Evolutionary conservation across 2,329 filamentous ascomycete genomes (phyloP).

Genomic region (Aureobasidium sp.): DNA sequence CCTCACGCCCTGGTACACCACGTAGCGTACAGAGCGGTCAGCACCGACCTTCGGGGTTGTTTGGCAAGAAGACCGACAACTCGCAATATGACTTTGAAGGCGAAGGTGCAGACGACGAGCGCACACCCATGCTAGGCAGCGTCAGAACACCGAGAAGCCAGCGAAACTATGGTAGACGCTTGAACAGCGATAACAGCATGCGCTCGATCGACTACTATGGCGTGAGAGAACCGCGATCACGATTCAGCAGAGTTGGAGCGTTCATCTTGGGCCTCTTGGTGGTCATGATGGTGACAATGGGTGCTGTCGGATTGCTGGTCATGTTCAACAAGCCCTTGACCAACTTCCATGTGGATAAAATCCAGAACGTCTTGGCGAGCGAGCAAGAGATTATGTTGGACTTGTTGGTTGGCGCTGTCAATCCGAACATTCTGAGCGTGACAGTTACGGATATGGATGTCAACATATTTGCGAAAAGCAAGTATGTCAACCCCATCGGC

Average conservation of each 20-base stretch:
- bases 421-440: constrained; percentile 87
- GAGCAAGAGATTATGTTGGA: constrained; percentile 96
- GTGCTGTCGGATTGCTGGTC: constrained; percentile 81
- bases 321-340: constrained; percentile 82
- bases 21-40: constrained; percentile 41
- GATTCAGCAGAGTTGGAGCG: constrained; percentile 60
- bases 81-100: constrained; percentile 77
- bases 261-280: constrained; percentile 80
- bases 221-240: constrained; percentile 16
- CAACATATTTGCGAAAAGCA: constrained; percentile 90
- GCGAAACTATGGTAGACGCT: constrained; percentile 46
- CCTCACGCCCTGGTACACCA: constrained; percentile 63
- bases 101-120: constrained; percentile 67
- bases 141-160: constrained; percentile 53
- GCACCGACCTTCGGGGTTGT: constrained; percentile 35
- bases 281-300: constrained; percentile 73
- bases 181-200: constrained; percentile 47
- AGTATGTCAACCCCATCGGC: constrained; percentile 58
- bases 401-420: constrained; percentile 76
- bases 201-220: constrained; percentile 36
- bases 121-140: constrained; percentile 68
- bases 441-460: constrained; percentile 81
- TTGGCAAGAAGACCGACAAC: constrained; percentile 51
- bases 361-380: constrained; percentile 85
- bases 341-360: constrained; percentile 69